phyloP scores from a whole-genome alignment of 495 filamentous ascomycete species.

The Neurospora hispaniola region DNA sequence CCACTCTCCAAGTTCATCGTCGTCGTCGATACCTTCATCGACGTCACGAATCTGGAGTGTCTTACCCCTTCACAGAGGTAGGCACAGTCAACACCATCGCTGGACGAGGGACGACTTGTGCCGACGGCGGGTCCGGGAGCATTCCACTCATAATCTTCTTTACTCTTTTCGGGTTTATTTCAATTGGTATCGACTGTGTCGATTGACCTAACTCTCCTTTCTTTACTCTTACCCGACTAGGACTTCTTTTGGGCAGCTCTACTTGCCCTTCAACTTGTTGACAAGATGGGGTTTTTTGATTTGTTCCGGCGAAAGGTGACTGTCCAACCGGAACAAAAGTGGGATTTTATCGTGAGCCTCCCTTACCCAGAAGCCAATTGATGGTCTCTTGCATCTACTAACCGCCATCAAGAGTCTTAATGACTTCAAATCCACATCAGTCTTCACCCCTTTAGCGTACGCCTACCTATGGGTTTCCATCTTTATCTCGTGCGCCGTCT shows the following conservation, averaged over 20 bases:
- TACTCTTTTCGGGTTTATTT: constrained; percentile 1
- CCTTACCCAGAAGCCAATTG: constrained; percentile 1
- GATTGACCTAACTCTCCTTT: constrained; percentile 11
- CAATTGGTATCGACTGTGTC: background rate
- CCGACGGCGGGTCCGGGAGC: constrained; percentile 28
- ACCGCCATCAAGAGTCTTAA: constrained; percentile 54
- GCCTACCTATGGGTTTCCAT: constrained; percentile 71
- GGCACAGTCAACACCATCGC: constrained; percentile 43
- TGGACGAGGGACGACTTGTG: constrained; percentile 43
- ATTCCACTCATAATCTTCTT: constrained; percentile 9
- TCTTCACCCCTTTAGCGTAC: constrained; percentile 70
- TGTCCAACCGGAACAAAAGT: constrained; percentile 73
- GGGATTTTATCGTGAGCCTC: constrained; percentile 78
- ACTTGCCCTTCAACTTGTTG: constrained; percentile 15
- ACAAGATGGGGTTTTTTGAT: constrained; percentile 64
- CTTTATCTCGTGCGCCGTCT: constrained; percentile 70
- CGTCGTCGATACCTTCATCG: constrained; percentile 3
- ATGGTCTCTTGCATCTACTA: background rate
- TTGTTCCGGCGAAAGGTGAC: constrained; percentile 56
- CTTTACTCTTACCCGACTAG: constrained; percentile 16
- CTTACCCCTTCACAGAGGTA: constrained; percentile 18
- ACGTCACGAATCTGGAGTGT: constrained; percentile 8
- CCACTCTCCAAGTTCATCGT: constrained; percentile 2
- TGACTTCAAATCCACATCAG: constrained; percentile 78
- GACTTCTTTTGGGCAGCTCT: constrained; percentile 22